phyloP scores from a whole-genome alignment of 2,329 filamentous ascomycete genomes.

The Colletotrichum sidae region DNA sequence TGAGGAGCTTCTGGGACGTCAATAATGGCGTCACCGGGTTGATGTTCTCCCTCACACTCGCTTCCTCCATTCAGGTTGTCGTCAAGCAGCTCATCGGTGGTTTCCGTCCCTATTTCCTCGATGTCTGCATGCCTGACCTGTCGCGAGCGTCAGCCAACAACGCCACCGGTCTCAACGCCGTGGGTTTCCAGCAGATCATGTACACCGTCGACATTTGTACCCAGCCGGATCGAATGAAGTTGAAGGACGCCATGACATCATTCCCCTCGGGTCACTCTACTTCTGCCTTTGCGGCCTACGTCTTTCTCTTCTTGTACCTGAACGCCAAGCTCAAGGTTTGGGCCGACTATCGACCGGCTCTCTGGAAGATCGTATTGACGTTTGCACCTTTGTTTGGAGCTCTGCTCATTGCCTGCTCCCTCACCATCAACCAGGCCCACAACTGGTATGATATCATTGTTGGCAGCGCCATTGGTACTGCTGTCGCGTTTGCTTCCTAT shows the following conservation, averaged over 20 bases:
- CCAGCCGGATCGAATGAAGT: slow-evolving; percentile 59
- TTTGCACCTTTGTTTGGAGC: slow-evolving; percentile 71
- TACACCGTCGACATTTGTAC: slow-evolving; percentile 74
- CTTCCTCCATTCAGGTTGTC: slow-evolving; percentile 73
- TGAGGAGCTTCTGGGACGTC: slow-evolving; percentile 68
- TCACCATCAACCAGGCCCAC: slow-evolving; percentile 75
- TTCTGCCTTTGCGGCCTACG: slow-evolving; percentile 71
- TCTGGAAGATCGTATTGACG: slow-evolving; percentile 73
- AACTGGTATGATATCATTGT: slow-evolving; percentile 78
- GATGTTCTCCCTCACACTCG: slow-evolving; percentile 68
- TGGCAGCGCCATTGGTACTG: slow-evolving; percentile 71
- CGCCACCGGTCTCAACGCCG: slow-evolving; percentile 52
- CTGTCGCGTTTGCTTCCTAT: slow-evolving; percentile 72
- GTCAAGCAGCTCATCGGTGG: slow-evolving; percentile 76
- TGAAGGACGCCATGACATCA: slow-evolving; percentile 72
- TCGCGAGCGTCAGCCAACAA: slow-evolving; percentile 54
- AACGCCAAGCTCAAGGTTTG: slow-evolving; percentile 80
- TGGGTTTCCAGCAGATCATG: slow-evolving; percentile 70
- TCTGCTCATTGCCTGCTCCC: slow-evolving; percentile 67
- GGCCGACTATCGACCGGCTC: slow-evolving; percentile 72
- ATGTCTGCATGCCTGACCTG: slow-evolving; percentile 71
- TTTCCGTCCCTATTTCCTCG: slow-evolving; percentile 72
- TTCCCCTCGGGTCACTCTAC: slow-evolving; percentile 78
- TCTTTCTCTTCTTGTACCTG: slow-evolving; percentile 75
- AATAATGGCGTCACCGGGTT: slow-evolving; percentile 74